Evolutionary conservation across 192 early-diverging fungal genomes (phyloP).

Genomic region (Coemansia javaensis): DNA sequence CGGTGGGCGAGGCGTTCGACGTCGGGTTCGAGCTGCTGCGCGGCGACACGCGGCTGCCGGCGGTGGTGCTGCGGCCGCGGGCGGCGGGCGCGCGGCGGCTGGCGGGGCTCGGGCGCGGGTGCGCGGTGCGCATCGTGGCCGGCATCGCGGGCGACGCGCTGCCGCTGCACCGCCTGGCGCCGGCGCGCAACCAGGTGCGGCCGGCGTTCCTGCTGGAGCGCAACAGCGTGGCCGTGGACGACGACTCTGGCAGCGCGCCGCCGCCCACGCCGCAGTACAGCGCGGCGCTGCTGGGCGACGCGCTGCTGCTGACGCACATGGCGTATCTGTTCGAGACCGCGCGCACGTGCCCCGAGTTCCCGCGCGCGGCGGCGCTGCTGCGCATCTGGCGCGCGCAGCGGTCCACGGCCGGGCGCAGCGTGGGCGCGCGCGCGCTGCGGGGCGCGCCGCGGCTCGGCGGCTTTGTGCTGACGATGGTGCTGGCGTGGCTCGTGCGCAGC

Average conservation of each 20-base stretch:
- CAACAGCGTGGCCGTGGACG: not conserved
- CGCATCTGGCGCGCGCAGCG: slow-evolving; percentile 87
- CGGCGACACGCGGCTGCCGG: slow-evolving; percentile 61
- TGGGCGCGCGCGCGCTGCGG: slow-evolving; percentile 6
- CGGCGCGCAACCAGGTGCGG: slow-evolving; percentile 78
- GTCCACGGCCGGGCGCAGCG: slow-evolving; percentile 26
- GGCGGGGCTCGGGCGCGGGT: slow-evolving; percentile 5
- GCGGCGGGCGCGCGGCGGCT: slow-evolving; percentile 8
- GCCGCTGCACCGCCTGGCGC: slow-evolving; percentile 65
- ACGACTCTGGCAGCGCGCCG: slow-evolving; percentile 2
- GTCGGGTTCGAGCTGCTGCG: slow-evolving; percentile 52
- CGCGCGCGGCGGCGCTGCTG: slow-evolving; percentile 71
- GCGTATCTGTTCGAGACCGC: slow-evolving; percentile 70
- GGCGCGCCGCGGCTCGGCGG: slow-evolving; percentile 55
- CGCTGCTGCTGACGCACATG: slow-evolving; percentile 67
- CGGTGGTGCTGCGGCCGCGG: slow-evolving; percentile 55
- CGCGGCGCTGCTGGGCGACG: slow-evolving; percentile 73
- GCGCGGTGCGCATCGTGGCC: slow-evolving; percentile 75
- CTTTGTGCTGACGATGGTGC: slow-evolving; percentile 82
- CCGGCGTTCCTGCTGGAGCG: slow-evolving; percentile 30
- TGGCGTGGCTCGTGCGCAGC: slow-evolving; percentile 73
- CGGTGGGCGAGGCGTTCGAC: slow-evolving; percentile 50
- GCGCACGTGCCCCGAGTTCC: slow-evolving; percentile 68
- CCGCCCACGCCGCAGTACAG: slow-evolving; percentile 89
- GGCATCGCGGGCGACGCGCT: slow-evolving; percentile 62